phyloP scores from a whole-genome alignment of 805 yeast genomes.

The Candida chilensis region DNA sequence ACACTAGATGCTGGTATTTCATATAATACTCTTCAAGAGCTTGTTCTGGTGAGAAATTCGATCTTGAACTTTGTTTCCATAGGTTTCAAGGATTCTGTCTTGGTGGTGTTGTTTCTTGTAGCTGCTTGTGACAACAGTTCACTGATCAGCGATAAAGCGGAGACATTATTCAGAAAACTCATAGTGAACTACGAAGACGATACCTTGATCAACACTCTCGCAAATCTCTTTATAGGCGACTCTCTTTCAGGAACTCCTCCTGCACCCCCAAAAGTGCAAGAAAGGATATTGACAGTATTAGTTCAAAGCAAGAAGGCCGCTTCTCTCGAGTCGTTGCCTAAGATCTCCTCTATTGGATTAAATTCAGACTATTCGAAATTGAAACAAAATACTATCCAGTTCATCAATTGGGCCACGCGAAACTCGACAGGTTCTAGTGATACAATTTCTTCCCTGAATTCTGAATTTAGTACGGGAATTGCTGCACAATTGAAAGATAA shows the following conservation, averaged over 20 bases:
- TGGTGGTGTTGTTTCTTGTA: slow-evolving; percentile 43
- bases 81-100: slow-evolving; percentile 25
- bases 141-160: slow-evolving; percentile 45
- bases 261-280: slow-evolving; percentile 44
- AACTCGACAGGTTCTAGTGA: slow-evolving; percentile 4
- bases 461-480: slow-evolving; percentile 29
- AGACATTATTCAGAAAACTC: slow-evolving; percentile 39
- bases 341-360: slow-evolving; percentile 52
- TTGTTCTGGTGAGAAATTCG: slow-evolving; percentile 31
- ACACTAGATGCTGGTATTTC: slow-evolving; percentile 61
- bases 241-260: slow-evolving; percentile 33
- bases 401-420: slow-evolving; percentile 51
- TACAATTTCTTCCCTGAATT: slow-evolving; percentile 3
- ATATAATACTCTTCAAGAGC: slow-evolving; percentile 39
- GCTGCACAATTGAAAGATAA: slow-evolving; percentile 44
- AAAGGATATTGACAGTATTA: slow-evolving; percentile 40
- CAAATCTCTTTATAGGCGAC: slow-evolving; percentile 44
- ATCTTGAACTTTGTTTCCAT: slow-evolving; percentile 32
- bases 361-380: slow-evolving; percentile 41
- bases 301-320: slow-evolving; percentile 47
- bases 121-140: slow-evolving; percentile 58
- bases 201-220: slow-evolving; percentile 30
- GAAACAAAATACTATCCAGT: slow-evolving; percentile 49
- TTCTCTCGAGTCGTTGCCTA: slow-evolving; percentile 24
- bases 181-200: slow-evolving; percentile 42